Conservation (phyloP, 169 alveolate genomes). For the Eimeria necatrix region DNA sequence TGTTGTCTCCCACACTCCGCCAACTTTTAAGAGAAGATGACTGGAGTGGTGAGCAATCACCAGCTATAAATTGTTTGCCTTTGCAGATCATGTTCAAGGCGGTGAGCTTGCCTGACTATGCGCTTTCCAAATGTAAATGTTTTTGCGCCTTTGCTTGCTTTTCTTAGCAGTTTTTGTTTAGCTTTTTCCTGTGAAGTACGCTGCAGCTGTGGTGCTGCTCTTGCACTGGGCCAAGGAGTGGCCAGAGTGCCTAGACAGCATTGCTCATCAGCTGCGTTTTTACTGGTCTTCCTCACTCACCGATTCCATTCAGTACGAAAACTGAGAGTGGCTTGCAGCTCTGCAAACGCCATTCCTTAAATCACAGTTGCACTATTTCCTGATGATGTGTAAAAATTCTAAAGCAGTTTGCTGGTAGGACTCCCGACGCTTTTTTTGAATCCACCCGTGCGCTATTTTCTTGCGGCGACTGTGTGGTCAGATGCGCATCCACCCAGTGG, state of each 20-base stretch:
- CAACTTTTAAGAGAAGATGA: slow-evolving; percentile 56
- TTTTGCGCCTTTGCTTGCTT: neutral
- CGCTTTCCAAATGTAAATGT: neutral
- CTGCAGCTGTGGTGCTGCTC: slow-evolving; percentile 74
- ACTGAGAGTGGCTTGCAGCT: neutral
- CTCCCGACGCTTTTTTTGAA: no score
- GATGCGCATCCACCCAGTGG: slow-evolving; percentile 64
- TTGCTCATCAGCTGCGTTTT: slow-evolving; percentile 65
- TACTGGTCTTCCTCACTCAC: slow-evolving; percentile 61
- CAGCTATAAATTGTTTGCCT: neutral
- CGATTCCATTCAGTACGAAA: slow-evolving; percentile 61
- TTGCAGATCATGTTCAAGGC: neutral
- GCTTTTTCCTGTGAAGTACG: slow-evolving; percentile 16
- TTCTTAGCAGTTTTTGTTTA: neutral
- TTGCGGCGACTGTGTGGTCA: slow-evolving; percentile 42
- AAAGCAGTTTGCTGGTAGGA: no score
- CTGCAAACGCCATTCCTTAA: neutral
- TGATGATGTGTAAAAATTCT: neutral
- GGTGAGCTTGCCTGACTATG: neutral
- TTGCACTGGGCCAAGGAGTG: slow-evolving; percentile 77
- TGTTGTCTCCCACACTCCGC: slow-evolving; percentile 40
- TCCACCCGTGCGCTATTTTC: no score
- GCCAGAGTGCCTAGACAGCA: slow-evolving; percentile 72
- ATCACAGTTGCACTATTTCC: neutral
- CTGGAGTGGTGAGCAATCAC: slow-evolving; percentile 71